Evolutionary conservation across 2,329 filamentous ascomycete genomes (phyloP), one percentile per base, ranked within the genome.

Genomic region (Ceratocystis papillata): DNA sequence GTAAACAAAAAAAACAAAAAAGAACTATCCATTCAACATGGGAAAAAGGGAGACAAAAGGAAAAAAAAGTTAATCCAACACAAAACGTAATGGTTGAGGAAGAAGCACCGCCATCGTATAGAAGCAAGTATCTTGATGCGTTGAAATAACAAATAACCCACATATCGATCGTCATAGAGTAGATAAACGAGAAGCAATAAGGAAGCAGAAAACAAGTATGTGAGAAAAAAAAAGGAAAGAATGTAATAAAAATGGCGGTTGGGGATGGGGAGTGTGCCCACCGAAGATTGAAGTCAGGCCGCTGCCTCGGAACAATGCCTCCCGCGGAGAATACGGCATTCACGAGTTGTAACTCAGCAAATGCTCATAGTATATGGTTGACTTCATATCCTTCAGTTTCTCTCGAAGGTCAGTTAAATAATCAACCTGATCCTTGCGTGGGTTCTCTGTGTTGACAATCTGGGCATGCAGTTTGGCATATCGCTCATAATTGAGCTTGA

Each of bases 381-480:
- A 76, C 77, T 87, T 87, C 79, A 86, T 79, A n/a, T 70, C 69
- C 69, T 79, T 76, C 61, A 87, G 74, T 44, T 79, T 76, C 33
- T 78, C 74, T 66, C 81, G 79, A 82, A 86, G 82, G 15, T 80
- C 77, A 37, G 80, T 70, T 59, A 87, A 72, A 61, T 80, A 73
- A 5, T 75, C 75, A 63, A 86, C 73, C 71, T 82, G 80, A 17
- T 79, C 76, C 67, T 79, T 75, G 0, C 79, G 77, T 2, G 83
- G 82, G 63, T 83, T 77, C 46, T 78, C 76, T 69, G 81, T 70
- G 5, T 73, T 77, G 20, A 76, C 74, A 67, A 87, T 78, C 73
- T 86, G 79, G 67, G 78, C 73, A 71, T 87, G 83, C 57, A 86
- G 74, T 12, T 77, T 73, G 71, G 81, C 77, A 71, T 87, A 87